These are phyloP conservation scores for Chaetomidium leptoderma DNA, from an alignment of 495 filamentous ascomycete species.

Conservation along the genomic window DNA sequence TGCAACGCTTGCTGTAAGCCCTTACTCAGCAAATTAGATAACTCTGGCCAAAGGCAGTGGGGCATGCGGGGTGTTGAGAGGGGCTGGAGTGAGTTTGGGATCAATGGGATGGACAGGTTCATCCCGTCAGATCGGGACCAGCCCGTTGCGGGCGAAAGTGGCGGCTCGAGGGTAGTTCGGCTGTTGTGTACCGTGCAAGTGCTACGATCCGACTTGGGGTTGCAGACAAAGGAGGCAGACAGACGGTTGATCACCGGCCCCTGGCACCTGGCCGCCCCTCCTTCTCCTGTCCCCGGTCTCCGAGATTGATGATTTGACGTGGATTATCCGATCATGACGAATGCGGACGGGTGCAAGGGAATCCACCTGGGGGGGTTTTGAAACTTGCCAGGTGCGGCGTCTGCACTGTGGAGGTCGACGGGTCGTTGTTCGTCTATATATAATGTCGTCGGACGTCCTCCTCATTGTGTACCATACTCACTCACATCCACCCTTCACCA, in stretches of 20 bases:
- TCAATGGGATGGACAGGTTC: background rate
- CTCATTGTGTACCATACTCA: background rate
- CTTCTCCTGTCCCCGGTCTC: background rate
- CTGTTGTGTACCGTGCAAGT: no score
- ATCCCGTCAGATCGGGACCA: background rate
- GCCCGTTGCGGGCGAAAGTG: no score
- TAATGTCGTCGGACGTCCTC: background rate
- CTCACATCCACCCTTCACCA: background rate
- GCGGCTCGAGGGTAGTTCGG: background rate
- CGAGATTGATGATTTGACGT: slow-evolving; percentile 15
- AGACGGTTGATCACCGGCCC: background rate
- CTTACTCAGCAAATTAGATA: slow-evolving; percentile 25
- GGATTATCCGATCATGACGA: slow-evolving; percentile 36
- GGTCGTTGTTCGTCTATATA: background rate
- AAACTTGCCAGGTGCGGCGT: slow-evolving; percentile 9
- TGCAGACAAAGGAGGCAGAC: background rate
- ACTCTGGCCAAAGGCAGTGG: background rate
- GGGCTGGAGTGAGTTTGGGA: background rate
- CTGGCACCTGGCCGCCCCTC: background rate
- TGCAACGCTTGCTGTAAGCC: slow-evolving; percentile 22
- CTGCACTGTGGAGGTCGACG: background rate
- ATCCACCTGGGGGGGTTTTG: background rate
- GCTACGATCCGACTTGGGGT: no score
- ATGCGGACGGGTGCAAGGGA: slow-evolving; percentile 15
- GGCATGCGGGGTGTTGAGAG: no score